Conservation (phyloP, 2,329 filamentous ascomycete species). For the Fusarium incarnatum region DNA sequence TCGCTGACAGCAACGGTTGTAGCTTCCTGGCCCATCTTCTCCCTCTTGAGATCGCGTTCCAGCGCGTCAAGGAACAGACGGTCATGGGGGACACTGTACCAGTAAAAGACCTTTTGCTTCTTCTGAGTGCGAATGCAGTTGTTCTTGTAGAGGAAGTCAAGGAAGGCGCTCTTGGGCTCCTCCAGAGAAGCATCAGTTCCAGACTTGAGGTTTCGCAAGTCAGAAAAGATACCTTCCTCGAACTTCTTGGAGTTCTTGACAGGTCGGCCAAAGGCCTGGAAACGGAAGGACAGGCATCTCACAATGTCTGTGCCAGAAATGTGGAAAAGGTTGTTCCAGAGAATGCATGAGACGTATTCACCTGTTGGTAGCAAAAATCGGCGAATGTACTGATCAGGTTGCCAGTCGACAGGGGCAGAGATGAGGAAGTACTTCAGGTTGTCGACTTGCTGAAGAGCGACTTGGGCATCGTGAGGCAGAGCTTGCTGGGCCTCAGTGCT, state of each 20-base stretch:
- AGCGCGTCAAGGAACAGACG: slow-evolving; percentile 96
- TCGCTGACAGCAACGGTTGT: slow-evolving; percentile 97
- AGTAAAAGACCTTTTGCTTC: slow-evolving; percentile 99
- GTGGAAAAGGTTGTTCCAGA: slow-evolving; percentile 99
- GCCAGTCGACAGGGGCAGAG: slow-evolving; percentile 98
- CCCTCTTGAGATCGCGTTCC: slow-evolving; percentile 96
- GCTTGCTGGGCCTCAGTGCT: slow-evolving; percentile 97
- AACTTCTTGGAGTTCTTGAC: slow-evolving; percentile 99
- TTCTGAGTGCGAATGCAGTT: slow-evolving; percentile 99
- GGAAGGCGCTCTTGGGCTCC: slow-evolving; percentile 97
- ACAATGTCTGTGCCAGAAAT: slow-evolving; percentile 99
- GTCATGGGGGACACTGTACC: slow-evolving; percentile 99
- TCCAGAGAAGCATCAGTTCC: slow-evolving; percentile 98
- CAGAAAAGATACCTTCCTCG: slow-evolving; percentile 99
- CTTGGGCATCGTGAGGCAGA: slow-evolving; percentile 94
- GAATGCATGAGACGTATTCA: slow-evolving; percentile 97
- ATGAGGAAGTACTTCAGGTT: slow-evolving; percentile 99
- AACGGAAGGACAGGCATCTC: slow-evolving; percentile 95
- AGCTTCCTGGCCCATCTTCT: slow-evolving; percentile 99
- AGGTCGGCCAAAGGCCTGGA: slow-evolving; percentile 97
- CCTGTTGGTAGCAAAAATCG: slow-evolving; percentile 95
- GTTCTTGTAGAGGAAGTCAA: slow-evolving; percentile 99
- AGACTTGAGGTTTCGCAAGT: slow-evolving; percentile 96
- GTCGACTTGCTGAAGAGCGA: slow-evolving; percentile 97
- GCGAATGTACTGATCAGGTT: slow-evolving; percentile 94